phyloP scores from a whole-genome alignment of 495 filamentous ascomycete species.

The Articulospora tetracladia region DNA sequence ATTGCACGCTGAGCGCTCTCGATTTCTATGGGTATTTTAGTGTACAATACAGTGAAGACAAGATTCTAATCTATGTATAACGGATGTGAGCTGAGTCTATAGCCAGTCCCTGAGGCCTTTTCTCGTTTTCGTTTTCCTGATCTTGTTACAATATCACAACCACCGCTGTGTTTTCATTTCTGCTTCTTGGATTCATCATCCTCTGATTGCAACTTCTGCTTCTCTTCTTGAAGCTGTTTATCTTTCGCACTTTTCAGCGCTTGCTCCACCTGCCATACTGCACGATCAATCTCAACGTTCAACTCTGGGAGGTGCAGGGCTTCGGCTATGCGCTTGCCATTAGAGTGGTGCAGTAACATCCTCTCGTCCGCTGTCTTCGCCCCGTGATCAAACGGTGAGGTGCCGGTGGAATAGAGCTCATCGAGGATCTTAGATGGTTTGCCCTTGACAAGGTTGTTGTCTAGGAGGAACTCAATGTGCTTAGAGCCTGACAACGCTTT shows the following conservation, averaged over 20 bases:
- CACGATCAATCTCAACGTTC: slow-evolving; percentile 82
- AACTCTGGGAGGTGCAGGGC: slow-evolving; percentile 77
- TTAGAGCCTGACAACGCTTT: slow-evolving; percentile 77
- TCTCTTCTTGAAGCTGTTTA: slow-evolving; percentile 27
- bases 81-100: neutral
- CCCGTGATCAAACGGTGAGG: slow-evolving; percentile 20
- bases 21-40: neutral
- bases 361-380: slow-evolving; percentile 41
- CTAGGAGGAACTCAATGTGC: slow-evolving; percentile 76
- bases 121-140: no score
- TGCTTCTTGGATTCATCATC: neutral
- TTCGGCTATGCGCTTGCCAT: slow-evolving; percentile 61
- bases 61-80: neutral
- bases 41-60: neutral
- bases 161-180: neutral
- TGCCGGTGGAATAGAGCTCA: slow-evolving; percentile 58
- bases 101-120: neutral
- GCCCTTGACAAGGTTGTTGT: slow-evolving; percentile 61
- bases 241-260: slow-evolving; percentile 54
- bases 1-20: neutral
- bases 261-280: slow-evolving; percentile 80
- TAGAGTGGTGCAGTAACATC: slow-evolving; percentile 54
- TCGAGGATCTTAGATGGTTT: slow-evolving; percentile 65
- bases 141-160: neutral
- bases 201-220: slow-evolving; percentile 12